Evolutionary conservation across 164 flowering plant species (phyloP).

Genomic region (Chloranthus sessilifolius): DNA sequence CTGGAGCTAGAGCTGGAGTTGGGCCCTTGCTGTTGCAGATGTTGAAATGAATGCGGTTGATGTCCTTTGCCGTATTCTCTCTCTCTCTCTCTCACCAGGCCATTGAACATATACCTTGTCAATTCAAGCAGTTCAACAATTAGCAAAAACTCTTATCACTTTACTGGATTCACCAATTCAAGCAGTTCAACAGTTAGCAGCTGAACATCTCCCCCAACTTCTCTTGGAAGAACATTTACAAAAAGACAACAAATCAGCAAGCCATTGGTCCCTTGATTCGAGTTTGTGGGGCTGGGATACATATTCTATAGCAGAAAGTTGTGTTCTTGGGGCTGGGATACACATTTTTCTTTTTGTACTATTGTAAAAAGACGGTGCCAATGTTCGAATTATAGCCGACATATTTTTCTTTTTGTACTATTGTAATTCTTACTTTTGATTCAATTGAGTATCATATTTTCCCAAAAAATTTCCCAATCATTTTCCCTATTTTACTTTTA

Average conservation of each 20-base stretch:
- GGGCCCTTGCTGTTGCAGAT: constrained; percentile 86
- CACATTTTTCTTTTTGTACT: no score
- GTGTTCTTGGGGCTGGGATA: no score
- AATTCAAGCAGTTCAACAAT: constrained; percentile 74
- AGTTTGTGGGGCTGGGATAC: constrained; percentile 78
- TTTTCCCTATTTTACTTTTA: no score
- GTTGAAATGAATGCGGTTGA: constrained; percentile 96
- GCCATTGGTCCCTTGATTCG: constrained; percentile 83
- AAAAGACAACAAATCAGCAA: constrained; percentile 73
- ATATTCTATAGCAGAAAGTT: constrained; percentile 84
- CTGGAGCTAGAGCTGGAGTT: constrained; percentile 97
- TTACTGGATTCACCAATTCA: no score
- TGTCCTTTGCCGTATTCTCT: constrained; percentile 86
- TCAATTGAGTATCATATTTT: no score
- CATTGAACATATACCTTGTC: constrained; percentile 71
- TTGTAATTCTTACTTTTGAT: no score
- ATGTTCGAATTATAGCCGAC: no score
- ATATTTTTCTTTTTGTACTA: no score
- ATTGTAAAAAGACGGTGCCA: no score
- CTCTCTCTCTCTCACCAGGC: constrained; percentile 86
- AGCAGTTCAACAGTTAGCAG: constrained; percentile 86
- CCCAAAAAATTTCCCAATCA: no score
- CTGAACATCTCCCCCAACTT: constrained; percentile 91
- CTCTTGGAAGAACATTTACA: constrained; percentile 88
- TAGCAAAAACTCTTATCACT: no score